Percentiles rank a stretch among this genome's conserved stretches.
These are phyloP conservation scores for Earliella scabrosa DNA, from an alignment of 1,284 basidiomycete species.

Conservation along the genomic window DNA sequence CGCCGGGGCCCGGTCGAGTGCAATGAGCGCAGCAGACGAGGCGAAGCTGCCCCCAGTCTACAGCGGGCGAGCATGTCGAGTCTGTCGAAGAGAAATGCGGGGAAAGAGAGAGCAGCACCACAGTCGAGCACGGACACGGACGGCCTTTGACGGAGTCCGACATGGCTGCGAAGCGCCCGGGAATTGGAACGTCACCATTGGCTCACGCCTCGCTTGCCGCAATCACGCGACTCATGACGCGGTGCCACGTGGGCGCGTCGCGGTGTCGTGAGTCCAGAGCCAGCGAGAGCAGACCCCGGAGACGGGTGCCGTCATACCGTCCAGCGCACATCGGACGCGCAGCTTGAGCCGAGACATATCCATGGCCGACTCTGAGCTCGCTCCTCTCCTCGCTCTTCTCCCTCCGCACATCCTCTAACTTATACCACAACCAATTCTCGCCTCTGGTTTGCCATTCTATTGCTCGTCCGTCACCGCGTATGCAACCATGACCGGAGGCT, in stretches of 20 bases:
- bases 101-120: background rate
- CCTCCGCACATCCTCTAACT: background rate
- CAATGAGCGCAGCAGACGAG: constrained; percentile 17
- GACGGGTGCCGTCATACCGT: background rate
- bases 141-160: too few species aligned
- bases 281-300: background rate
- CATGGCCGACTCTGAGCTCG: background rate
- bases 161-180: too few species aligned
- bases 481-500: constrained; percentile 51
- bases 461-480: background rate
- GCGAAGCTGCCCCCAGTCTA: background rate
- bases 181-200: constrained; percentile 1
- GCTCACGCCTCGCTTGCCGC: too few species aligned
- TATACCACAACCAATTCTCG: background rate
- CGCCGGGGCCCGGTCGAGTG: constrained; percentile 36
- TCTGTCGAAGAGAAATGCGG: background rate
- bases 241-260: constrained; percentile 10
- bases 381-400: background rate
- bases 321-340: background rate
- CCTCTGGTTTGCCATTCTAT: background rate
- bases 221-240: constrained; percentile 8
- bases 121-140: too few species aligned
- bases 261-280: background rate
- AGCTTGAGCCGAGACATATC: background rate
- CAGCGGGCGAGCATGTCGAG: constrained; percentile 18